Conservation (phyloP, 2,329 filamentous ascomycete genomes). For the Xylaria sp. region DNA sequence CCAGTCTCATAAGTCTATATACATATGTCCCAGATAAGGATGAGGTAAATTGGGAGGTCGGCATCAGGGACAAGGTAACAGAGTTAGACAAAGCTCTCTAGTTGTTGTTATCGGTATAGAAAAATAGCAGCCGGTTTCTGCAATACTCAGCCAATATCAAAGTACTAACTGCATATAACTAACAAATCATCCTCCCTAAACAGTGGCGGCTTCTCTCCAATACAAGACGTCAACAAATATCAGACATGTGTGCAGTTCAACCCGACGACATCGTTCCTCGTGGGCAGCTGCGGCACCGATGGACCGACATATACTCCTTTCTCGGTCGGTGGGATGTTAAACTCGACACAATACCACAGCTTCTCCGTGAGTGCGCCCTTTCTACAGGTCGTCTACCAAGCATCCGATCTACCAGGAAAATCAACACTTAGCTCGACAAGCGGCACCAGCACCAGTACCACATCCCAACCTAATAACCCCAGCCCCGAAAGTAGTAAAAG, state of each 20-base stretch:
- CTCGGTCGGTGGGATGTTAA: conserved; percentile 11
- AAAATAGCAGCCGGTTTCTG: background rate
- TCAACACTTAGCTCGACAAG: background rate
- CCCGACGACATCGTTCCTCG: conserved; percentile 29
- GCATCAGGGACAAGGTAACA: background rate
- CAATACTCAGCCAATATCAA: background rate
- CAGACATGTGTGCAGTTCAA: conserved; percentile 33
- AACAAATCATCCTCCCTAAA: conserved; percentile 1
- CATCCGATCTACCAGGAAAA: conserved; percentile 17
- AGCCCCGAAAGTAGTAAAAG: background rate
- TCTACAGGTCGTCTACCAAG: conserved; percentile 24
- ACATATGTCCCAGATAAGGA: too few relatives aligned
- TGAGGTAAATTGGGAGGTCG: background rate
- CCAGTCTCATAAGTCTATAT: background rate
- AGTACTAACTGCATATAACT: background rate
- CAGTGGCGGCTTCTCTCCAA: conserved; percentile 27
- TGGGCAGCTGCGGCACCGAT: conserved; percentile 26
- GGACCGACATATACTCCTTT: conserved; percentile 29
- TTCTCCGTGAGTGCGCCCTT: conserved; percentile 30
- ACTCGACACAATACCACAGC: conserved; percentile 7
- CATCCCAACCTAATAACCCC: background rate
- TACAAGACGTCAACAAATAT: background rate
- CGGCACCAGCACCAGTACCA: background rate
- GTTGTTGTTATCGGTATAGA: background rate
- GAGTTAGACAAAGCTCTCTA: background rate